Base-by-base conservation (phyloP, 2,329 filamentous ascomycete genomes). In the Rugonectria rugulosa region DNA sequence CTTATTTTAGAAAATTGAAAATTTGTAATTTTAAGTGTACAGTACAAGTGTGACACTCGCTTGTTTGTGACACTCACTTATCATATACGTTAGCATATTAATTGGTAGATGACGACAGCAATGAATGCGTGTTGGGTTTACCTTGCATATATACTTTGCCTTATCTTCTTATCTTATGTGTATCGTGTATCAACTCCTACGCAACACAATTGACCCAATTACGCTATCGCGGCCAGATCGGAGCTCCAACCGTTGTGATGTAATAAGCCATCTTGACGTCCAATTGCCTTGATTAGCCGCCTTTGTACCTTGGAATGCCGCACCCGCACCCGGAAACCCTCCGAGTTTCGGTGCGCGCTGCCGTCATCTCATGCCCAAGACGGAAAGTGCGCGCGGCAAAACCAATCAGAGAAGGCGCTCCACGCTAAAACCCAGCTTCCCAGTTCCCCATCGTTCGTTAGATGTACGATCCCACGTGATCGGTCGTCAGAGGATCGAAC, bases 381-480 rank as follows among this genome's bases (percentile, higher is more conserved):
- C 41, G 29, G 43, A 31, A 38, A 48, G 6, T 32, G 29, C n/a
- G 29, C 20, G 43, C 31, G 21, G 43, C 12, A 36, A 36, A 9
- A n/a, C 43, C 43, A 46, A 17, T 12, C 20, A 5, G 9, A 21
- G 10, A 19, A 15, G 20, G 8, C n/a, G 24, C 21, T 45, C 14
- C 17, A 20, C 12, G 17, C 10, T 20, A 32, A 32, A 14, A 14
- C 29, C 12, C 4, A 14, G n/a, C n/a, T n/a, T n/a, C n/a, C n/a
- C n/a, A n/a, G n/a, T n/a, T n/a, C n/a, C 29, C 12, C 29, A 14
- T 32, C 7, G 15, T 17, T 31, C 9, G n/a, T n/a, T n/a, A n/a
- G n/a, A n/a, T 27, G 41, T 14, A 6, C 14, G 37, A 10, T 24
- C 19, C 10, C 34, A 56, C 53, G 53, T 56, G 53, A 56, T 44